Conservation (phyloP, 169 alveolate genomes). For the Eimeria brunetti region DNA sequence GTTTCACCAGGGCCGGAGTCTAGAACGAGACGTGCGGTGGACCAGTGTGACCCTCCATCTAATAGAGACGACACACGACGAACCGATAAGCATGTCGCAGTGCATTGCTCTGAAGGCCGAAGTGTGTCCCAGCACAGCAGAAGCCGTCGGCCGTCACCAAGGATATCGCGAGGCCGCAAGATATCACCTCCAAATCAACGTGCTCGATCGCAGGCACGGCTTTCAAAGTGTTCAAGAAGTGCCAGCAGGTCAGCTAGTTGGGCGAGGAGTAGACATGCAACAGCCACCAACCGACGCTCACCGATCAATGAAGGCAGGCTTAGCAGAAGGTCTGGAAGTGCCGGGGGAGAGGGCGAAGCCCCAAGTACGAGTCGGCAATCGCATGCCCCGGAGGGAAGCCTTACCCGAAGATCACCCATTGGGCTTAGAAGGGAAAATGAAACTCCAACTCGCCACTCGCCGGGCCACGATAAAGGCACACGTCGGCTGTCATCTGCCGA, state of each 20-base stretch:
- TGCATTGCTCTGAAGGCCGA: slow-evolving; percentile 6
- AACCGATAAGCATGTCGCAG: slow-evolving; percentile 8
- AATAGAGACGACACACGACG: slow-evolving; percentile 21
- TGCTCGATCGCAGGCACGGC: slow-evolving; percentile 23
- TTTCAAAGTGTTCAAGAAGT: slow-evolving; percentile 45
- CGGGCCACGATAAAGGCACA: neutral
- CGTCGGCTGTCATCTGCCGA: slow-evolving; percentile 20
- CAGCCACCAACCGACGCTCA: slow-evolving; percentile 23
- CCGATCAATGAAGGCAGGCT: neutral
- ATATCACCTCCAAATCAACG: neutral
- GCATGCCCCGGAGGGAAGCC: neutral
- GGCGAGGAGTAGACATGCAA: neutral
- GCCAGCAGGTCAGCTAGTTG: slow-evolving; percentile 60
- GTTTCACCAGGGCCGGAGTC: neutral
- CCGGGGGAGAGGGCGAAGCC: neutral
- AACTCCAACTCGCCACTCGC: slow-evolving; percentile 21
- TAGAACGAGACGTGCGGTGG: neutral
- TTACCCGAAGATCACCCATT: neutral
- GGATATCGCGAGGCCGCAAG: neutral
- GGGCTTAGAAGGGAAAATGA: neutral
- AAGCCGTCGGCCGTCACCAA: slow-evolving; percentile 24
- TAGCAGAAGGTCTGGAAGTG: slow-evolving; percentile 54
- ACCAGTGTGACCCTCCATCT: neutral
- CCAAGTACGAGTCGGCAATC: slow-evolving; percentile 27
- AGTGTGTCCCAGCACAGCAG: slow-evolving; percentile 30